Evolutionary conservation across 768 basidiomycete species (phyloP).

Genomic region (Pleurotus ostreatus): DNA sequence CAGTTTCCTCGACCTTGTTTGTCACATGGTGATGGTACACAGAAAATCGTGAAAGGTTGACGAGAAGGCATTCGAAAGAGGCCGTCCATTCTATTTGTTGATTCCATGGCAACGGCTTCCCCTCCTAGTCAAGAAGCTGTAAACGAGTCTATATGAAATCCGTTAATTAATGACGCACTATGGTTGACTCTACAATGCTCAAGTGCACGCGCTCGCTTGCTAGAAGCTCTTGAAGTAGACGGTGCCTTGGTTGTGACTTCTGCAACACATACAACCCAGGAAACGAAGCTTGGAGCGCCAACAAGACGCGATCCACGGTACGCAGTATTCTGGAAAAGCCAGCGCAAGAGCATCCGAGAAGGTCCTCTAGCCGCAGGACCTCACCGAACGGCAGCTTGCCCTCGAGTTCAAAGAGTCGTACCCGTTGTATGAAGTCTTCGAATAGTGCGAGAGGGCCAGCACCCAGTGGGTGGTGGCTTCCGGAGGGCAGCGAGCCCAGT

Average conservation of each 20-base stretch:
- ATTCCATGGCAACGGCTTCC: constrained; percentile 24
- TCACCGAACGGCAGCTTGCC: constrained; percentile 32
- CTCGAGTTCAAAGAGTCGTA: constrained; percentile 30
- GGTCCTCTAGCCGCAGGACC: constrained; percentile 33
- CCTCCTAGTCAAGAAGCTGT: constrained; percentile 21
- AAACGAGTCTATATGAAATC: background rate
- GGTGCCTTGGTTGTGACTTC: constrained; percentile 20
- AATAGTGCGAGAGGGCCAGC: constrained; percentile 26
- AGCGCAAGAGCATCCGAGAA: constrained; percentile 24
- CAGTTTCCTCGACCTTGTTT: constrained; percentile 12
- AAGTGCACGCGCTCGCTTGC: constrained; percentile 29
- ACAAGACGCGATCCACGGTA: constrained; percentile 29
- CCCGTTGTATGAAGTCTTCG: constrained; percentile 29
- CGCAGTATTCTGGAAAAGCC: constrained; percentile 33
- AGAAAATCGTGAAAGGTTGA: constrained; percentile 22
- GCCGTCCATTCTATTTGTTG: constrained; percentile 13
- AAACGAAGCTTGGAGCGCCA: constrained; percentile 29
- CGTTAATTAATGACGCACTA: constrained; percentile 19
- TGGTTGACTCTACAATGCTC: constrained; percentile 20
- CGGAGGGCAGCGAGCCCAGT: constrained; percentile 31
- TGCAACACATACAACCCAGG: constrained; percentile 31
- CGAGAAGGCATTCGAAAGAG: constrained; percentile 22
- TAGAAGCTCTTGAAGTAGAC: constrained; percentile 26
- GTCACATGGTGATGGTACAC: constrained; percentile 23
- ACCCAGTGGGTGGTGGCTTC: constrained; percentile 21